These are phyloP conservation scores for Rhytidhysteron rufulum DNA, from an alignment of 2,329 filamentous ascomycete species.

Conservation along the genomic window DNA sequence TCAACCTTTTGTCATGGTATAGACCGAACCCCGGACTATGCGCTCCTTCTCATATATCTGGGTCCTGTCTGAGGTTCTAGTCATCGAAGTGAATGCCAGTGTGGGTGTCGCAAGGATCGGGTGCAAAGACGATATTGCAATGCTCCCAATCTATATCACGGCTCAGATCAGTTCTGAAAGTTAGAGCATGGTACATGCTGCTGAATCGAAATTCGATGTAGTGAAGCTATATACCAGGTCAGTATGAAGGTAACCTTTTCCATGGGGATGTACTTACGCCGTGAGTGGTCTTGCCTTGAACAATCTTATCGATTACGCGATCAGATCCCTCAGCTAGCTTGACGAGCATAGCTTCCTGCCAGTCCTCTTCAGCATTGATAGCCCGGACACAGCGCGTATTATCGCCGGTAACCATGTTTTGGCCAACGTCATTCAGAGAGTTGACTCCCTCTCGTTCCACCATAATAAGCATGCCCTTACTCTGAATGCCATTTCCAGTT, in stretches of 20 bases:
- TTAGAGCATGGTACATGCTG: conserved; percentile 44
- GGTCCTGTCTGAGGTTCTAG: no score
- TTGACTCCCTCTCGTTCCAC: conserved; percentile 25
- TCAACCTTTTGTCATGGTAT: no score
- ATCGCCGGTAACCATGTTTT: conserved; percentile 37
- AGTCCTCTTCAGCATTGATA: conserved; percentile 38
- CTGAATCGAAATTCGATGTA: conserved; percentile 48
- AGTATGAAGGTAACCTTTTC: neutral
- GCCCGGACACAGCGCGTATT: conserved; percentile 46
- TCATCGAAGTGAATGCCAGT: conserved; percentile 5
- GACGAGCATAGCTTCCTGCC: conserved; percentile 33
- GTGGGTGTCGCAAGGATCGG: conserved; percentile 39
- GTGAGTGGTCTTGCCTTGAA: conserved; percentile 37
- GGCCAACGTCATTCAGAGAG: conserved; percentile 39
- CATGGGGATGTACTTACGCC: conserved; percentile 33
- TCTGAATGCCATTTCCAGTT: conserved; percentile 32
- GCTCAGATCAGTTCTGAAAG: conserved; percentile 40
- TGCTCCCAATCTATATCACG: conserved; percentile 45
- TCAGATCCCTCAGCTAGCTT: conserved; percentile 31
- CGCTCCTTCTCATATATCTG: no score
- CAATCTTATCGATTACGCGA: conserved; percentile 44
- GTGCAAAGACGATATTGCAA: conserved; percentile 40
- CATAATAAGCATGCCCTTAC: conserved; percentile 16
- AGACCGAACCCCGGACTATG: no score
- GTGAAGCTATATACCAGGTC: conserved; percentile 31